Evolutionary conservation across 78 protist genomes (phyloP).

Genomic region (Planoprotostelium fungivorum): DNA sequence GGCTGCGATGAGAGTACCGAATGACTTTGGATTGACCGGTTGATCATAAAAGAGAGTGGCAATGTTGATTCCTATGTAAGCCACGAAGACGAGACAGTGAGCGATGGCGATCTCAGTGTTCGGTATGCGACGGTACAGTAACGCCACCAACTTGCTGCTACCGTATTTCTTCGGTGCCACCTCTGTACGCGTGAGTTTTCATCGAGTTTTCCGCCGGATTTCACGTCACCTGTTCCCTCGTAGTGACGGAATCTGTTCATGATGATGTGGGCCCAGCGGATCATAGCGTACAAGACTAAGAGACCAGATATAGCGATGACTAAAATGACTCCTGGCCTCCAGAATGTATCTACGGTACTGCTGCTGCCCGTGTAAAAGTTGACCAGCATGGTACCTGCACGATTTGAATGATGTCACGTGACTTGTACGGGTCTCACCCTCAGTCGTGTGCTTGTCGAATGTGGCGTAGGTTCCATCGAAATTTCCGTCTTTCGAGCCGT

Average conservation of each 20-base stretch:
- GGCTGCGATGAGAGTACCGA: neutral
- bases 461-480: neutral
- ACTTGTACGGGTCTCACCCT: too few species aligned
- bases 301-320: neutral
- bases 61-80: neutral
- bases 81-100: neutral
- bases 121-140: neutral
- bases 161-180: too few species aligned
- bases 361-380: neutral
- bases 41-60: neutral
- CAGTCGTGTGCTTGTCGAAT: too few species aligned
- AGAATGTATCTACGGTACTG: neutral
- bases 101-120: neutral
- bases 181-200: neutral
- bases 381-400: neutral
- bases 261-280: neutral
- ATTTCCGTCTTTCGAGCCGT: neutral
- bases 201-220: neutral
- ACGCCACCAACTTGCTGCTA: neutral
- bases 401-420: too few species aligned
- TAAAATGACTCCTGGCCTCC: neutral
- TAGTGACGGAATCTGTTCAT: neutral
- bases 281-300: neutral
- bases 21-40: neutral
- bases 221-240: neutral